Base-by-base conservation (phyloP, 2,329 filamentous ascomycete genomes). In the Penicillium sp. region DNA sequence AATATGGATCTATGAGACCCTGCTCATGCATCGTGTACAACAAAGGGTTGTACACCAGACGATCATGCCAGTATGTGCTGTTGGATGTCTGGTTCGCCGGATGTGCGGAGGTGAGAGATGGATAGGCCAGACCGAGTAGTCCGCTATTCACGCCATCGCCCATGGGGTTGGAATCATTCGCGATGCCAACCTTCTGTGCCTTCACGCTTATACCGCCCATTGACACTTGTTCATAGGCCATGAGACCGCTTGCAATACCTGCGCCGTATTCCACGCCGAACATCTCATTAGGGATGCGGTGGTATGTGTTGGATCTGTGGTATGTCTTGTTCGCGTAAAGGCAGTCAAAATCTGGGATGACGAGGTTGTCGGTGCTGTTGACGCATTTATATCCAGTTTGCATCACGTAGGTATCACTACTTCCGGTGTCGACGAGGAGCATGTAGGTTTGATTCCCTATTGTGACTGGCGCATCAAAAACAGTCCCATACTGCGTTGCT, bases 61-160 rank as follows among this genome's bases (percentile, higher is more conserved):
- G 67, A 45, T 63, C 54, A 22, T 42, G 58, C 31, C 59, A 64
- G 43, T 59, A 66, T 3, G 63, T 67, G 8, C 42, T 57, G 33
- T 68, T 67, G 43, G 51, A 49, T 4, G 56, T 49, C 25, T 56
- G 42, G 20, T 59, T 62, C 18, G 52, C 61, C 4, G 61, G 58
- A 29, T 72, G 67, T 2, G 76, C 73, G 22, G 74, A 76, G 0
- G 80, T 82, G 41, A 82, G 61, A 14, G 74, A 69, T 7, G 79
- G 76, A 61, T 81, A 84, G 1, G 73, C 79, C 12, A 85, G 71
- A 1, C 82, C 82, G 4, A 84, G 60, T 2, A 84, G 66, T 2
- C 82, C 82, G 25, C 75, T 77, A 1, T 77, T 77, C 20, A 73
- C 66, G 1, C 69, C 72, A 53, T 82, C 78, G 8, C 79, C 79